Evolutionary conservation across 1,284 basidiomycete genomes (phyloP), one percentile per base, ranked within the genome.

Genomic region (Xerocomus nothofagi): DNA sequence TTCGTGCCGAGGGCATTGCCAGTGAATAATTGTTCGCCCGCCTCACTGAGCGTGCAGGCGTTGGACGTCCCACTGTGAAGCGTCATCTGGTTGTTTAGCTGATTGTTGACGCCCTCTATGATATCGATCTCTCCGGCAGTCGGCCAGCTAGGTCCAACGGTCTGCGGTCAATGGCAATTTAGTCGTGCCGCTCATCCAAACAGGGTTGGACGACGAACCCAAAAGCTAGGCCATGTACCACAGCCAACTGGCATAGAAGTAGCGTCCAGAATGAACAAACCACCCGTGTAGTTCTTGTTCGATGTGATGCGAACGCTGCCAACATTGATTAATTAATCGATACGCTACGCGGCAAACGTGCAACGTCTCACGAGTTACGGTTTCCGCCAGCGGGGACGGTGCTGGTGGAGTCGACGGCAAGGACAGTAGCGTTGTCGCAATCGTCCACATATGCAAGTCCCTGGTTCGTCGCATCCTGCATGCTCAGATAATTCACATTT

Each of bases 241-340:
- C 88, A 91, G 0, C 91, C 91, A 59, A 81, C 78, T 2, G 91
- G 89, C 83, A 91, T 90, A 15, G 79, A 69, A 45, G 69, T 72
- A 54, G 92, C 77, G 64, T 93, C 90, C n/a, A 88, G 76, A 52
- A 94, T 80, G 68, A 93, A 86, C 21, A 94, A 73, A 2, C 90
- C 90, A 18, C 77, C 72, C 27, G 73, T 78, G 66, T 84, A 93
- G 9, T 72, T 71, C 57, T 85, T 81, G 61, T 82, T 81, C 34
- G 82, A 78, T 29, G 73, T 76, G 58, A 94, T 86, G 47, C 91
- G 84, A 18, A 94, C 79, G 14, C 85, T 86, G 57, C n/a, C 37
- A 26, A 39, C 12, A 27, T 37, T 2, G 0, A 26, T 51, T 17
- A 51, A 56, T 61, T 18, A 31, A 66, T 58, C 51, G 60, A 49